Evolutionary conservation across 805 yeast species (phyloP), one percentile per base, ranked within the genome.

Genomic region (Candida glaebosa): DNA sequence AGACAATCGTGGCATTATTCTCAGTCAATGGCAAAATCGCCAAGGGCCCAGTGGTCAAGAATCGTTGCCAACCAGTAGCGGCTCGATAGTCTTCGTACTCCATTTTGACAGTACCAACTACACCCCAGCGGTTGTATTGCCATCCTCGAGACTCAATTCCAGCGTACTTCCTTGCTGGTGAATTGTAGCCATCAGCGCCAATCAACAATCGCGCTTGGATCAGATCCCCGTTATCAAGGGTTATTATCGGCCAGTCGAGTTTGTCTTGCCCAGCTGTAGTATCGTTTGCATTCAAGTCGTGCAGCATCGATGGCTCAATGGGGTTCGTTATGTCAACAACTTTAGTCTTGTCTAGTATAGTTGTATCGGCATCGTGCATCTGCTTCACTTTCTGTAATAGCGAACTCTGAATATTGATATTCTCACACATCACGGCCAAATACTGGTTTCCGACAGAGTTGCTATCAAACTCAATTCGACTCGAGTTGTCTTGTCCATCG

Each of bases 161-260:
- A 0, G 97, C 84, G 55, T 76, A 90, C 47, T 76, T 73, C 37
- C 97, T 75, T 4, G 86, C 98, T 0, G 97, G 96, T 1, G 97
- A 89, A 60, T 89, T 87, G 60, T 81, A 88, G 1, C 99, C 99
- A 60, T 93, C 99, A 31, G 96, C 96, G 6, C 99, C 99, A 12
- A 93, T 79, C 16, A 90, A 67, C n/a, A 90, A 69, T 41, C 96
- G 72, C 0, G 96, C 76, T 53, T 78, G 76, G 38, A 82, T 69
- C 9, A 56, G 48, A 10, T 76, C 75, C 1, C 96, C 97, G 47
- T 76, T 76, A 10, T 78, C 76, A 10, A 90, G 67, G 18, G 75
- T 68, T 10, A 91, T 81, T 6, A 79, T 56, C 1, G 97, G 97
- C 96, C 96, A 87, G 37, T 79, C 77, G 32, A 63, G 40, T 19